Base-by-base conservation (phyloP, 768 basidiomycete genomes). In the Mycena indigotica region DNA sequence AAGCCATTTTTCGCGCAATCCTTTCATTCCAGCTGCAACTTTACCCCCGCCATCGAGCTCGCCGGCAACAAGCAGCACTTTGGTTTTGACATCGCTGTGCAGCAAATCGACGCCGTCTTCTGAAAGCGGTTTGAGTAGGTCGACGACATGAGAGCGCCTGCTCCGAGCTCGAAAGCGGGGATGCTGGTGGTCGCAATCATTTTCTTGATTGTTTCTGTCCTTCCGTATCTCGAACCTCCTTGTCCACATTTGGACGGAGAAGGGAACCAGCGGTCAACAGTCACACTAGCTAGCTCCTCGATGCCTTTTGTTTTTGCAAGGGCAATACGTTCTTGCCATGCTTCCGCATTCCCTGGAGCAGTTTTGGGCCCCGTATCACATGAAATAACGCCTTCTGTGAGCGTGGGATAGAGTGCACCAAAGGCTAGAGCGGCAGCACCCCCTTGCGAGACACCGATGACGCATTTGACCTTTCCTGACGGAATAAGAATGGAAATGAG, bases 361-460 rank as follows among this genome's bases (percentile, higher is more conserved):
- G 82, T 82, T 23, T 70, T 68, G 3, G 79, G 69, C 0, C 73
- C 69, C 0, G 82, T 83, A 57, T 80, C 81, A 58, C 81, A 83
- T 0, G 74, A 78, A n/a, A 83, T 70, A 50, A 83, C 64, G 54
- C 73, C 74, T 30, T 70, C 69, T 2, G 79, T 71, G 29, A 71
- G 62, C 19, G 66, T 53, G 4, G 71, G 70, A 50, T 73, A 75
- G 32, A 75, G 68, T 0, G 75, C 70, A 5, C 73, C 73, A 55
- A 81, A 80, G 1, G 77, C 77, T n/a, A 84, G 75, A 0, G 77
- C 75, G 3, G 77, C 73, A 5, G 81, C 80, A 0, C 82, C 83
- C n/a, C 83, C 83, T 58, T 83, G 81, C 1, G 80, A 82, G 5
- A 82, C 83, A 16, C 82, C 83, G 25, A 84, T 77, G 21, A 83